These are phyloP conservation scores for Linaria vulgaris DNA, from an alignment of 257 asterid species.

Conservation along the genomic window DNA sequence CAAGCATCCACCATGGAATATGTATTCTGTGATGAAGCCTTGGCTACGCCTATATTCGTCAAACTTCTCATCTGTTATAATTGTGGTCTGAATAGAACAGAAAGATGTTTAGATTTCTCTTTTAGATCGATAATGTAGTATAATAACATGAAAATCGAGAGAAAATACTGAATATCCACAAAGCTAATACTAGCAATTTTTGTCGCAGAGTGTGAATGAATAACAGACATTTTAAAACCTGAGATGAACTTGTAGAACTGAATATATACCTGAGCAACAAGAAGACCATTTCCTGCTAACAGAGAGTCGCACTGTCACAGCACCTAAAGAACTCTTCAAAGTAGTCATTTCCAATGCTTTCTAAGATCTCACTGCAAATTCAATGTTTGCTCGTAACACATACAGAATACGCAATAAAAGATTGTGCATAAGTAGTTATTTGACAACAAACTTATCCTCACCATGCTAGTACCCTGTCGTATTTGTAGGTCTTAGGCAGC, in stretches of 20 bases:
- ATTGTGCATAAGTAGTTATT: too few relatives aligned
- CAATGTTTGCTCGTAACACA: background rate
- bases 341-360: constrained; percentile 58
- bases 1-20: constrained; percentile 56
- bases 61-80: constrained; percentile 52
- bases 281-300: constrained; percentile 47
- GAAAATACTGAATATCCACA: background rate
- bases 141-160: background rate
- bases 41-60: constrained; percentile 54
- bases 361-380: constrained; percentile 54
- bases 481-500: constrained; percentile 41
- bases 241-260: too few relatives aligned
- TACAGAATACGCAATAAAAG: too few relatives aligned
- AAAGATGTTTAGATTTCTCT: background rate
- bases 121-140: too few relatives aligned
- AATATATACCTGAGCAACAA: constrained; percentile 57
- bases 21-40: constrained; percentile 58
- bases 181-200: background rate
- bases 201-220: too few relatives aligned
- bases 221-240: too few relatives aligned
- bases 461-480: constrained; percentile 59
- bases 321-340: constrained; percentile 49
- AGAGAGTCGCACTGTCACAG: constrained; percentile 45
- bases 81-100: constrained; percentile 33
- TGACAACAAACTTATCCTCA: constrained; percentile 13